Conservation (phyloP, 2,329 filamentous ascomycete species). For the Fusarium drepaniforme region DNA sequence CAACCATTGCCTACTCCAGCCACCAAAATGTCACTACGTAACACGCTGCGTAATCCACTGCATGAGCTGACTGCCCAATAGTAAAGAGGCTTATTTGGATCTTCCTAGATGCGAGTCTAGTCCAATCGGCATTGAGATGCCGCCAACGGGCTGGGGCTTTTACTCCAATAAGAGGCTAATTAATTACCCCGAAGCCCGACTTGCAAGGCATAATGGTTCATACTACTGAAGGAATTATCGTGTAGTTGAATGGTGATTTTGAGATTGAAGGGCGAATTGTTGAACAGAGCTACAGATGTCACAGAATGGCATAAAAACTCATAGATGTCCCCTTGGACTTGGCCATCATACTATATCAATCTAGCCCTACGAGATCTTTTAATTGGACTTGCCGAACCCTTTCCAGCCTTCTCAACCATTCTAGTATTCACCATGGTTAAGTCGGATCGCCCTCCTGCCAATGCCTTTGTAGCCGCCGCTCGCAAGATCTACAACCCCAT, state of each 20-base stretch:
- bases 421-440: background rate
- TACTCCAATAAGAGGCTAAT: background rate
- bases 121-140: background rate
- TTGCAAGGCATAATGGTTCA: background rate
- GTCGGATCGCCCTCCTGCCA: background rate
- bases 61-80: background rate
- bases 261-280: background rate
- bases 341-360: background rate
- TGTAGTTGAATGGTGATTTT: background rate
- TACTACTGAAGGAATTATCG: background rate
- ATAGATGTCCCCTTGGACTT: background rate
- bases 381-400: background rate
- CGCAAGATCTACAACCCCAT: background rate
- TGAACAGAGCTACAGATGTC: background rate
- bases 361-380: background rate
- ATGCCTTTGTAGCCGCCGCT: background rate
- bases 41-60: background rate
- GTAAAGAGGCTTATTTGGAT: background rate
- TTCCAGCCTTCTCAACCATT: background rate
- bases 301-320: background rate
- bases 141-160: background rate
- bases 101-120: background rate
- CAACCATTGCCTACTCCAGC: background rate
- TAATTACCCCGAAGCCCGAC: constrained; percentile 2
- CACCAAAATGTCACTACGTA: background rate